Percentiles rank a stretch among this genome's conserved stretches.
These are phyloP conservation scores for Nosema muscidifuracis DNA, from an alignment of 371 early-diverging fungal genomes.

Conservation along the genomic window DNA sequence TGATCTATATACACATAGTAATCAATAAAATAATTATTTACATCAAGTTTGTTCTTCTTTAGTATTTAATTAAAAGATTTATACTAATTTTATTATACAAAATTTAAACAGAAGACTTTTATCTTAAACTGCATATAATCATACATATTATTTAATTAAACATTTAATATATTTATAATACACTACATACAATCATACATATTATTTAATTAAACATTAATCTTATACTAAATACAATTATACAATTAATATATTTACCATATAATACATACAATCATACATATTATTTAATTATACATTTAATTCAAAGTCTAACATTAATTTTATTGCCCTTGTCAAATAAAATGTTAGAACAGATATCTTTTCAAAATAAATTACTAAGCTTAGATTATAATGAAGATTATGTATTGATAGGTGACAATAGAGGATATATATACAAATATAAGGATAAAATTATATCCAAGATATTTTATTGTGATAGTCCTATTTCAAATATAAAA, in stretches of 20 bases:
- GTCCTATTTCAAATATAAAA: background rate
- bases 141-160: background rate
- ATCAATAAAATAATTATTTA: background rate
- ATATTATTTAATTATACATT: too few species aligned
- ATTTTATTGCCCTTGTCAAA: too few species aligned
- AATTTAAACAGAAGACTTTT: background rate
- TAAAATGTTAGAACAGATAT: background rate
- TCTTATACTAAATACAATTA: too few species aligned
- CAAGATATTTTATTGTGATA: background rate
- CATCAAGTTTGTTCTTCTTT: background rate
- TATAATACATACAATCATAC: too few species aligned
- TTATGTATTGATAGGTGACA: background rate
- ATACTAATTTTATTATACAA: background rate
- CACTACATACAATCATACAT: background rate
- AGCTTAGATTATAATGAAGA: background rate
- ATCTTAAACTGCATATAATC: background rate
- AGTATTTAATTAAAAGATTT: background rate
- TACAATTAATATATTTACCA: too few species aligned
- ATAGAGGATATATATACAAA: background rate
- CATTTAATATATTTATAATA: background rate
- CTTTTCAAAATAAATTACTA: background rate
- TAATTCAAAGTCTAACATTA: too few species aligned
- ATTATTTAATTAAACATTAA: too few species aligned
- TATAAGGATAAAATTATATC: background rate
- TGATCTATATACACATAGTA: background rate